Base-by-base conservation (phyloP, 495 filamentous ascomycete species). In the Letharia lupina region DNA sequence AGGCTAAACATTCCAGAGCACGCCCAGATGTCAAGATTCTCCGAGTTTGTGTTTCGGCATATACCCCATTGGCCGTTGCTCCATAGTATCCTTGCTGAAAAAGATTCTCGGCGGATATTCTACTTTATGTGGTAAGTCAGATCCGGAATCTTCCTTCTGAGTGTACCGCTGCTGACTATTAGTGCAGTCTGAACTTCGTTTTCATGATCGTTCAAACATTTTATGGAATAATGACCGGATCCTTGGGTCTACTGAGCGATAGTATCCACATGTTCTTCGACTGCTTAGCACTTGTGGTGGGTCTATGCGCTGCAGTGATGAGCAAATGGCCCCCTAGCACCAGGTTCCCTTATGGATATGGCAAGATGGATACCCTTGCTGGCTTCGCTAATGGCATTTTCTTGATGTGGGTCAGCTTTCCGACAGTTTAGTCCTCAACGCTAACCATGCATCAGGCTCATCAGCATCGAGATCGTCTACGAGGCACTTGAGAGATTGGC, bases 181-280 rank as follows among this genome's bases (percentile, higher is more conserved):
- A 13, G 62, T 3, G 9, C 73, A 96, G 91, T 69, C 82, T 99
- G 52, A 99, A 99, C 72, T 91, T 99, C 63, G 78, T 78, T 2
- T 99, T 99, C 75, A 99, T 99, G 94, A 78, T 91, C 18, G 85
- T 98, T 4, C 94, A 99, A 72, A 87, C 93, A 28, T 89, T 90
- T 42, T 99, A 99, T 72, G 94, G 94, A 42, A 92, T 94, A 69
- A 73, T 91, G 16, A 96, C 92, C 9, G 92, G 94, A 63, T 98
- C 95, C 2, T 81, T 99, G 10, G 94, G 94, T 2, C 81, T 99
- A 4, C 86, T 99, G 7, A 96, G 91, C 70, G 94, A 99, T 75
- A 96, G 91, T 72, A 95, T 99, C 67, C 94, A 99, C 76, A 99
- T 99, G 94, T 95, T 99, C 73, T 99, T 99, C 69, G 94, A 99